Evolutionary conservation across 306 rosid species (phyloP).

Genomic region (Astragalus glycyphyllos): DNA sequence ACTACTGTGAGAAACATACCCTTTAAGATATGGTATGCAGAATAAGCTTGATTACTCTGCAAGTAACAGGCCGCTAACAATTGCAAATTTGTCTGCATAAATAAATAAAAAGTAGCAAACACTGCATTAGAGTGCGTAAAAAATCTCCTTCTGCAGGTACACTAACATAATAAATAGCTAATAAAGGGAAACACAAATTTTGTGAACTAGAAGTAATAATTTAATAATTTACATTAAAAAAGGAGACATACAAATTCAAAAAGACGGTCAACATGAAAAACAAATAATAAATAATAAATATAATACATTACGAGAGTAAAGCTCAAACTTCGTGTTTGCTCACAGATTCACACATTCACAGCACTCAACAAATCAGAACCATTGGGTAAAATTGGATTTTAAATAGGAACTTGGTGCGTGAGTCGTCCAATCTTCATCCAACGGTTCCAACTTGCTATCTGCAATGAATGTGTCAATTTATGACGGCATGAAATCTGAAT

Average conservation of each 20-base stretch:
- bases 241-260: slow-evolving; percentile 3
- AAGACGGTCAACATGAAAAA: not conserved
- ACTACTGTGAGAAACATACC: slow-evolving; percentile 55
- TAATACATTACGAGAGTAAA: not conserved
- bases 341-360: not conserved
- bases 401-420: not conserved
- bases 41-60: slow-evolving; percentile 79
- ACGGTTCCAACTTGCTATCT: not conserved
- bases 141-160: slow-evolving; percentile 24
- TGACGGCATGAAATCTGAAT: not conserved
- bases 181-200: slow-evolving; percentile 21
- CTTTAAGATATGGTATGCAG: slow-evolving; percentile 90
- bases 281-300: slow-evolving; percentile 6
- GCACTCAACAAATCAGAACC: slow-evolving; percentile 15
- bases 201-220: slow-evolving; percentile 35
- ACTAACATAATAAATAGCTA: not conserved
- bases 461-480: not conserved
- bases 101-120: slow-evolving; percentile 40
- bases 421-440: not conserved
- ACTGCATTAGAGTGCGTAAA: not conserved
- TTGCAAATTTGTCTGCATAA: slow-evolving; percentile 77
- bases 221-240: not conserved
- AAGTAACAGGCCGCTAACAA: slow-evolving; percentile 85
- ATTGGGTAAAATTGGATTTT: not conserved
- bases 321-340: not conserved